Evolutionary conservation across 768 basidiomycete species (phyloP).

Genomic region (Auricularia cornea): DNA sequence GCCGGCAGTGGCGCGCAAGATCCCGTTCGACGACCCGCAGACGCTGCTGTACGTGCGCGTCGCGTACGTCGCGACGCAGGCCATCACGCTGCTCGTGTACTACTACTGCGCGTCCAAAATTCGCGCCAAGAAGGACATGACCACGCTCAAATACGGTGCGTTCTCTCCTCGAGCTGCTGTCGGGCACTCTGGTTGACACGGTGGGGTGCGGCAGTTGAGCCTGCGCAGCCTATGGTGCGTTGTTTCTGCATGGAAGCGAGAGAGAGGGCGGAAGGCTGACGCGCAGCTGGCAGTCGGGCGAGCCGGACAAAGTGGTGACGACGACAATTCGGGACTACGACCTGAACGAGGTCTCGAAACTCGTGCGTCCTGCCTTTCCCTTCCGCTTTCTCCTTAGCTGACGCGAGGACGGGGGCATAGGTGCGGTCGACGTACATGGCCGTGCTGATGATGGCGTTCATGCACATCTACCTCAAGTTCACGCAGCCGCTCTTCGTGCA

Average conservation of each 20-base stretch:
- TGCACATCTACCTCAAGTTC: conserved; percentile 92
- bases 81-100: conserved; percentile 63
- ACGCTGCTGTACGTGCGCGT: conserved; percentile 75
- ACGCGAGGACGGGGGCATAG: conserved; percentile 21
- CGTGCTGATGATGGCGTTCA: conserved; percentile 81
- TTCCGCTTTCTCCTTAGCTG: background rate
- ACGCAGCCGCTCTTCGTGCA: conserved; percentile 96
- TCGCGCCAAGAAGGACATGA: conserved; percentile 91
- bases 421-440: conserved; percentile 63
- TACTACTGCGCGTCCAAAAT: conserved; percentile 81
- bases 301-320: conserved; percentile 68
- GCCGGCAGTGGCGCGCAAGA: conserved; percentile 79
- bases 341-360: conserved; percentile 77
- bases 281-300: conserved; percentile 36
- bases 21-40: conserved; percentile 84
- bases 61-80: conserved; percentile 71
- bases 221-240: conserved; percentile 64
- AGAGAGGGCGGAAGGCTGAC: background rate
- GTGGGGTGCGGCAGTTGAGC: conserved; percentile 73
- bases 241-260: background rate
- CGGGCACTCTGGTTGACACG: too few relatives aligned
- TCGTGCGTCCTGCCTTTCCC: conserved; percentile 23
- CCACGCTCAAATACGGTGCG: conserved; percentile 90
- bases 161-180: conserved; percentile 11
- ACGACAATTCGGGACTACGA: conserved; percentile 94